Percentiles rank a stretch among this genome's conserved stretches.
Evolutionary conservation across 768 basidiomycete species (phyloP).

Genomic region (Macrolepiota dolichaula): DNA sequence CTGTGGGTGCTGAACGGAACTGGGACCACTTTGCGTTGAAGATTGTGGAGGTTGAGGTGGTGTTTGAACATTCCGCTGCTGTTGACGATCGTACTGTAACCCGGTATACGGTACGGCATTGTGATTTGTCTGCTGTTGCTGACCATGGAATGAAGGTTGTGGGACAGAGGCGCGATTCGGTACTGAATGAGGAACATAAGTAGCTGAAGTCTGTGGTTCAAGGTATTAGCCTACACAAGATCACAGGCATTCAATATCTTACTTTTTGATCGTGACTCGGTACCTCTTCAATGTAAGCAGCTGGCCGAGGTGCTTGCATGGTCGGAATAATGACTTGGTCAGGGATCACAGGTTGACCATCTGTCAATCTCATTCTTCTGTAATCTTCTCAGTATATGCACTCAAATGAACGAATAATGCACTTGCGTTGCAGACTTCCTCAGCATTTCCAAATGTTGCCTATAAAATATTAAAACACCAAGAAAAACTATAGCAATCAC

Average conservation of each 20-base stretch:
- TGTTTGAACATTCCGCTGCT: neutral
- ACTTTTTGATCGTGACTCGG: slow-evolving; percentile 17
- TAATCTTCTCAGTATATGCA: neutral
- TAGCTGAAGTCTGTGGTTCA: neutral
- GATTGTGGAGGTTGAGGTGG: neutral
- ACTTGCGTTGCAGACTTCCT: neutral
- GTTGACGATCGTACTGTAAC: neutral
- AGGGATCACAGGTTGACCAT: neutral
- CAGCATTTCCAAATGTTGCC: slow-evolving; percentile 1
- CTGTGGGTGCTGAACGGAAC: neutral
- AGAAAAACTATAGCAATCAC: neutral
- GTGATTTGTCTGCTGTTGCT: neutral
- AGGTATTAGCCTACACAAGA: neutral
- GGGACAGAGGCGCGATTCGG: neutral
- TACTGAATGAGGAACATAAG: neutral
- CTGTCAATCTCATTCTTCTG: neutral
- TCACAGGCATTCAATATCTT: slow-evolving; percentile 9
- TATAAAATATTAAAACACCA: neutral
- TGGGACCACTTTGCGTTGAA: neutral
- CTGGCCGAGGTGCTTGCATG: neutral
- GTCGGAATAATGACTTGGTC: neutral
- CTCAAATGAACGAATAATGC: neutral
- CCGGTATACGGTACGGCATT: neutral
- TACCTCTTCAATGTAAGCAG: slow-evolving; percentile 10
- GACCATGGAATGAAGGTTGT: neutral